Evolutionary conservation across 2,329 filamentous ascomycete genomes (phyloP).

Genomic region (Pezicula radicicola): DNA sequence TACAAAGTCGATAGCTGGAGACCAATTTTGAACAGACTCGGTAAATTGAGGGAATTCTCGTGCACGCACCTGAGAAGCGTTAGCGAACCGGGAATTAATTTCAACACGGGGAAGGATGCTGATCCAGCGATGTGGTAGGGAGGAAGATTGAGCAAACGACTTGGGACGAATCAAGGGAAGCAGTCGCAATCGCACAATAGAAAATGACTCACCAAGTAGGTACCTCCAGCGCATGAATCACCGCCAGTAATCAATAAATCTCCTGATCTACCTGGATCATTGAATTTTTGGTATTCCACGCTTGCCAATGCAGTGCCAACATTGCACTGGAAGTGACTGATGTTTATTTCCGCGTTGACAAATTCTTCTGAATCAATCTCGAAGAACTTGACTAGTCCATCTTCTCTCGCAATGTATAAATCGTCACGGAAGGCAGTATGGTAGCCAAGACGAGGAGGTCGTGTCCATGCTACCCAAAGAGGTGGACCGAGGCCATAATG

Average conservation of each 20-base stretch:
- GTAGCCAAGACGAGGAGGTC: slow-evolving; percentile 62
- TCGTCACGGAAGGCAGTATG: slow-evolving; percentile 68
- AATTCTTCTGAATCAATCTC: slow-evolving; percentile 58
- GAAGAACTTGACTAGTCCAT: slow-evolving; percentile 74
- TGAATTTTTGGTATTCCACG: slow-evolving; percentile 35
- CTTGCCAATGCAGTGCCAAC: slow-evolving; percentile 81
- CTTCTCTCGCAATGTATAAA: slow-evolving; percentile 84
- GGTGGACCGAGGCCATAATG: slow-evolving; percentile 48
- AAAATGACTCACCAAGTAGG: slow-evolving; percentile 46
- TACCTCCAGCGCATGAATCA: slow-evolving; percentile 72
- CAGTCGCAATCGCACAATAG: neutral
- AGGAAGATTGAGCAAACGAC: too few species aligned
- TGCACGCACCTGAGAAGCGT: slow-evolving; percentile 44
- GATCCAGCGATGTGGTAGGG: too few species aligned
- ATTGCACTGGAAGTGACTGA: slow-evolving; percentile 68
- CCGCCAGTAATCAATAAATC: slow-evolving; percentile 74
- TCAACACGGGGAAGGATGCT: neutral
- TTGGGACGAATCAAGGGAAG: too few species aligned
- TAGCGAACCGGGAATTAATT: neutral
- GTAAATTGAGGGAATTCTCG: slow-evolving; percentile 51
- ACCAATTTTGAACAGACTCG: slow-evolving; percentile 63
- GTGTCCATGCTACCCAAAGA: slow-evolving; percentile 82
- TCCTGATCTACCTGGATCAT: slow-evolving; percentile 54
- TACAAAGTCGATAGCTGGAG: slow-evolving; percentile 35
- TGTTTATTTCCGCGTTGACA: slow-evolving; percentile 50